These are phyloP conservation scores for Cymbidium sinense DNA, from an alignment of 106 monocot species.

Conservation along the genomic window DNA sequence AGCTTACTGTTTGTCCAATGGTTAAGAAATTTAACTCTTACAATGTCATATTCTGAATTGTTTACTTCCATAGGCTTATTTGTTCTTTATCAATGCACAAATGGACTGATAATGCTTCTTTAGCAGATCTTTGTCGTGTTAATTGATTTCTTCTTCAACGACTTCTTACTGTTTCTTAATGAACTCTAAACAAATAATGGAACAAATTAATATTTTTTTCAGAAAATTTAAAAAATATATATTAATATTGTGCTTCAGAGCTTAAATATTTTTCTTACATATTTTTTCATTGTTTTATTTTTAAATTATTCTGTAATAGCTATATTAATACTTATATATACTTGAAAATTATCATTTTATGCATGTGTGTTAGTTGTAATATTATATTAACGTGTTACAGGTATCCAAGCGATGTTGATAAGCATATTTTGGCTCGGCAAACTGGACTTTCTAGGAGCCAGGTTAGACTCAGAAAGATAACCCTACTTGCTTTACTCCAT, in stretches of 20 bases:
- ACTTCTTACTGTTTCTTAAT: neutral
- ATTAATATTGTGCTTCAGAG: no score
- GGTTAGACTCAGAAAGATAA: constrained; percentile 17
- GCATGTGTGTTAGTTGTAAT: no score
- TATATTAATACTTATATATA: no score
- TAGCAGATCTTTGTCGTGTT: neutral
- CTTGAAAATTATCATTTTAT: no score
- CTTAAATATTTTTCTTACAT: no score
- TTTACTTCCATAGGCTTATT: neutral
- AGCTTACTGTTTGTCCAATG: neutral
- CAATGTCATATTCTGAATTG: neutral
- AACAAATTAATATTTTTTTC: neutral
- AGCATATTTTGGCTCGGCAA: constrained; percentile 48
- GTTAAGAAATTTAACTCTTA: neutral
- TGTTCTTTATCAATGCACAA: no score
- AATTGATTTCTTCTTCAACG: neutral
- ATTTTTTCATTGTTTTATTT: neutral
- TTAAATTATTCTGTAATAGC: no score
- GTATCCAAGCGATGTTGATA: constrained; percentile 35
- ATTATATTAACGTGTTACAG: no score
- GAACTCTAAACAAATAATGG: neutral
- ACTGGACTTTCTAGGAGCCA: constrained; percentile 64
- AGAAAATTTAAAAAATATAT: no score
- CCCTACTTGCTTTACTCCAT: neutral
- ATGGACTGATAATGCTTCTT: neutral